Evolutionary conservation across 1,284 basidiomycete species (phyloP), one percentile per base, ranked within the genome.

Genomic region (Trichosporon coremiiforme): DNA sequence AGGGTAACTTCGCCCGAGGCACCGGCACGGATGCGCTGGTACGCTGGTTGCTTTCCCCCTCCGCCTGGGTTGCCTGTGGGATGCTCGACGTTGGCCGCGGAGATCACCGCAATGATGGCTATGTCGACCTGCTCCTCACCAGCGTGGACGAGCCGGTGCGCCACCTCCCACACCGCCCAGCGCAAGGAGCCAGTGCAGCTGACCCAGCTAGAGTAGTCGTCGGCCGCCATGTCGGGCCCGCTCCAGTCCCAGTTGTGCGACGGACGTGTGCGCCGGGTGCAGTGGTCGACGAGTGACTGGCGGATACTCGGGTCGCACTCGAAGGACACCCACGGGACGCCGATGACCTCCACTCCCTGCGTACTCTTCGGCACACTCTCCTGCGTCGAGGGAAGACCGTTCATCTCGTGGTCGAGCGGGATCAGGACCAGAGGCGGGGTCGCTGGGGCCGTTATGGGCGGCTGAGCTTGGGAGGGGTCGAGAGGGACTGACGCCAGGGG

Each of bases 141-240:
- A 9, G 15, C 22, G 15, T 35, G 62, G 31, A 55, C 41, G 12
- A 68, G 69, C 1, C 76, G 69, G 31, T 77, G 73, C 17, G 76
- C 74, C 0, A 76, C 71, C 33, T 79, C 76, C 77, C 77, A 79
- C 12, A 79, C 68, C 5, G 64, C 68, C 79, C 79, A 79, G n/a
- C 64, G 35, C 17, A 77, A 55, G 47, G 68, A 65, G 9, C 38
- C 17, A 10, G 67, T 70, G 2, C 68, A 69, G n/a, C 70, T 73
- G 22, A 80, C 75, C 77, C 77, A 80, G 5, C 75, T 73, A 0
- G 71, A 69, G 35, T 70, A 69, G 25, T 77, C 76, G 68, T 62
- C 57, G 1, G 57, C 57, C 15, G 57, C 57, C 57, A 62, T 62
- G 31, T 80, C 79, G 64, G 55, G 29, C 22, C 20, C 68, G 57